Evolutionary conservation across 768 basidiomycete species (phyloP).

Genomic region (Lactarius sanguifluus): DNA sequence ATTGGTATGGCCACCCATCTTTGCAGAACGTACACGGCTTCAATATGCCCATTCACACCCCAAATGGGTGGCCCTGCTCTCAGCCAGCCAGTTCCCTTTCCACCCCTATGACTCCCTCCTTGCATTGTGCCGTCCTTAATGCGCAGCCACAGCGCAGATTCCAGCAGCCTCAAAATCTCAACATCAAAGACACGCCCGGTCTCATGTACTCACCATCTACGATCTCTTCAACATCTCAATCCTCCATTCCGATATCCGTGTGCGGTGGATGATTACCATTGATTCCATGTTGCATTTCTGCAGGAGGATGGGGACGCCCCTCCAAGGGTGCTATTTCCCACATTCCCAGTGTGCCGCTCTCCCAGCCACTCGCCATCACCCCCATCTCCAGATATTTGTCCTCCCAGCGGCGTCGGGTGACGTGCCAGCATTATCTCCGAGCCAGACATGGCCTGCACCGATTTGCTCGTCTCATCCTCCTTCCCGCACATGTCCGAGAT

Average conservation of each 20-base stretch:
- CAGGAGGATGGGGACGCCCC: not conserved
- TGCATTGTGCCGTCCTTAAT: conserved; percentile 1
- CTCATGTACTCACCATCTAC: conserved; percentile 18
- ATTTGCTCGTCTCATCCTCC: no score
- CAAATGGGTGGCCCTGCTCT: not conserved
- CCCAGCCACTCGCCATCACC: no score
- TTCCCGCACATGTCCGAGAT: no score
- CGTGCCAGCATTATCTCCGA: no score
- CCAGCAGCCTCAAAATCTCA: not conserved
- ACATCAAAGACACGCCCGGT: conserved; percentile 1
- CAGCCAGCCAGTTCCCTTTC: not conserved
- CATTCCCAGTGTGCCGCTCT: not conserved
- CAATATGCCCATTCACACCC: not conserved
- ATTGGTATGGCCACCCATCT: not conserved
- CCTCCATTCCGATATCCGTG: conserved; percentile 2
- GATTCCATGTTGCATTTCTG: conserved; percentile 2
- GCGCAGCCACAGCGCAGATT: not conserved
- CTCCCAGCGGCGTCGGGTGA: no score
- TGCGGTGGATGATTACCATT: not conserved
- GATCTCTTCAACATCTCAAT: conserved; percentile 18
- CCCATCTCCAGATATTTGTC: no score
- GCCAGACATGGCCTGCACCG: no score
- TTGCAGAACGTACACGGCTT: not conserved
- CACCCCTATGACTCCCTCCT: not conserved
- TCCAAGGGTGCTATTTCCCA: conserved; percentile 7